phyloP scores from a whole-genome alignment of 345 rosid genomes.

The Citrus cavaleriei region DNA sequence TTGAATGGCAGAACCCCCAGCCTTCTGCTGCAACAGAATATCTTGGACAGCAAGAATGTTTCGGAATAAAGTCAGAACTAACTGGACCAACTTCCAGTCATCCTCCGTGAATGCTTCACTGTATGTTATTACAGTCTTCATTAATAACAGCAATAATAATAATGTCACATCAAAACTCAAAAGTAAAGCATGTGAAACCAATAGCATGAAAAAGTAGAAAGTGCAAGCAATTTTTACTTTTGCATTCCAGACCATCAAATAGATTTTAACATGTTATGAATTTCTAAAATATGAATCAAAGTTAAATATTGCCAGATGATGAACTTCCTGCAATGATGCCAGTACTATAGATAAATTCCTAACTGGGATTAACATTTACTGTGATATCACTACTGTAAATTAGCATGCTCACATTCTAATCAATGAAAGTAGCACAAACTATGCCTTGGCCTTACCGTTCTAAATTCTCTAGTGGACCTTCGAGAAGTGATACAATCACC shows the following conservation, averaged over 20 bases:
- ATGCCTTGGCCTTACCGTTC: constrained; percentile 54
- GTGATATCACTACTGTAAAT: neutral
- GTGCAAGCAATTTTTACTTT: neutral
- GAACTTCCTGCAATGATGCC: neutral
- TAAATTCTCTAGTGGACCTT: constrained; percentile 74
- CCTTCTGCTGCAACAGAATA: constrained; percentile 58
- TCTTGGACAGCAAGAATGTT: constrained; percentile 89
- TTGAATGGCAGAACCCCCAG: constrained; percentile 61
- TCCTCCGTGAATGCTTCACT: constrained; percentile 82
- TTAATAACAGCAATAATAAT: neutral
- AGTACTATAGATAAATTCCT: neutral
- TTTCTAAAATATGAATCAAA: neutral
- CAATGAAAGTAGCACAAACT: neutral
- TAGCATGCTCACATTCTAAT: neutral
- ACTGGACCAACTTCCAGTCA: constrained; percentile 96
- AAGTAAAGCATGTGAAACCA: neutral
- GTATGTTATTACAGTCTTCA: constrained; percentile 21
- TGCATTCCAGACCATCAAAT: neutral
- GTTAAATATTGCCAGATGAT: neutral
- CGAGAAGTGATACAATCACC: constrained; percentile 73
- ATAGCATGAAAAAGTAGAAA: neutral
- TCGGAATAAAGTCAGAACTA: constrained; percentile 75
- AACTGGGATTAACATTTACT: neutral
- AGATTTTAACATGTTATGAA: neutral
- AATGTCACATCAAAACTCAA: neutral